Evolutionary conservation across 2,329 filamentous ascomycete genomes (phyloP).

Genomic region (Cryphonectria naterciae): DNA sequence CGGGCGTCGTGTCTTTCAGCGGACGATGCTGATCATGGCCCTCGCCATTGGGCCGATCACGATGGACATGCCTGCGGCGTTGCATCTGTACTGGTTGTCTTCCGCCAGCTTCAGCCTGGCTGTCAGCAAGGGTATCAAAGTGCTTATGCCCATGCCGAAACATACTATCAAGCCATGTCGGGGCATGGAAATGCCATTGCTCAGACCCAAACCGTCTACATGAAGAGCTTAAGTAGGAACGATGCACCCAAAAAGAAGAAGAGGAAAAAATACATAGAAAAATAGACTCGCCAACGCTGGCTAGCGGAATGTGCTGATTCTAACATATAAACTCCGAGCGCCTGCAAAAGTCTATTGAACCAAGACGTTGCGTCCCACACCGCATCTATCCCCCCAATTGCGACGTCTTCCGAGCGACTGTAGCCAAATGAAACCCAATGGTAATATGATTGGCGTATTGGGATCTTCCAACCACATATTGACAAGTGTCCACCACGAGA

Average conservation of each 20-base stretch:
- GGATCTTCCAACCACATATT: background rate
- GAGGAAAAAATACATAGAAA: background rate
- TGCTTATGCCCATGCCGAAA: slow-evolving; percentile 34
- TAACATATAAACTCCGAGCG: background rate
- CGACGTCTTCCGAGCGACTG: background rate
- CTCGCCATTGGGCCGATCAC: slow-evolving; percentile 43
- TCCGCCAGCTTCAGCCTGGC: slow-evolving; percentile 37
- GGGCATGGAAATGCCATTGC: slow-evolving; percentile 28
- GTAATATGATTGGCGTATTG: background rate
- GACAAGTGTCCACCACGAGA: background rate
- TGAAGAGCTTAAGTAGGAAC: background rate
- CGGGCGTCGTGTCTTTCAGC: slow-evolving; percentile 33
- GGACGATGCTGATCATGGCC: slow-evolving; percentile 37
- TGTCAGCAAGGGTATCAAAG: slow-evolving; percentile 32
- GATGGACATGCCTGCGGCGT: slow-evolving; percentile 44
- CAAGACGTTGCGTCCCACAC: background rate
- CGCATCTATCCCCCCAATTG: background rate
- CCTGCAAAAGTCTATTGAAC: background rate
- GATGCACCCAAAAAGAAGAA: background rate
- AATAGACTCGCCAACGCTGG: background rate
- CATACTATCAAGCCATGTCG: slow-evolving; percentile 30
- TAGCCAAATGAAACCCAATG: background rate
- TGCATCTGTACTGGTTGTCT: slow-evolving; percentile 50
- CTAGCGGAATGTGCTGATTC: background rate
- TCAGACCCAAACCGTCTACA: slow-evolving; percentile 22